Evolutionary conservation across 805 yeast species (phyloP).

Genomic region (Candida loeiensis): DNA sequence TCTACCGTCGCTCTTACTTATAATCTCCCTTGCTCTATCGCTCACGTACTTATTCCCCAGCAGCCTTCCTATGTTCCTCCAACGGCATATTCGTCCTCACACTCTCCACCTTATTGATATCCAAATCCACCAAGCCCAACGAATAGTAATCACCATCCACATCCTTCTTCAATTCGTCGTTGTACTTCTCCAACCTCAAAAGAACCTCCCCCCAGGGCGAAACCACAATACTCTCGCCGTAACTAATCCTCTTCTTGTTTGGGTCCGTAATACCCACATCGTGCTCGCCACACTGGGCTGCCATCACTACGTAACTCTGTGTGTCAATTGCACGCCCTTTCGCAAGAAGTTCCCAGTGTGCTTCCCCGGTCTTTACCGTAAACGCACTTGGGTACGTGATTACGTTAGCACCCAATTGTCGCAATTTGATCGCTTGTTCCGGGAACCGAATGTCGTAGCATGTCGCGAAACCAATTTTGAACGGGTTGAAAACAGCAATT

Average conservation of each 20-base stretch:
- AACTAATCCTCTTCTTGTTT: slow-evolving; percentile 58
- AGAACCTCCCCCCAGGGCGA: slow-evolving; percentile 88
- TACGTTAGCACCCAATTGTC: slow-evolving; percentile 71
- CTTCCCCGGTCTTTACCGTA: slow-evolving; percentile 85
- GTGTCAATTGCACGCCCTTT: slow-evolving; percentile 84
- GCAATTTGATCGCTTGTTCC: slow-evolving; percentile 62
- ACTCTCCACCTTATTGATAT: slow-evolving; percentile 43
- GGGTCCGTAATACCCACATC: slow-evolving; percentile 28
- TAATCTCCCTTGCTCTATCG: background rate
- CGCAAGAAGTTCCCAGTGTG: slow-evolving; percentile 84
- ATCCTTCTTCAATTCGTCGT: slow-evolving; percentile 20
- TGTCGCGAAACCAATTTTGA: slow-evolving; percentile 63
- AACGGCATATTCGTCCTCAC: slow-evolving; percentile 74
- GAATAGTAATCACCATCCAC: slow-evolving; percentile 37
- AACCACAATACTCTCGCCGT: slow-evolving; percentile 83
- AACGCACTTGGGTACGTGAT: slow-evolving; percentile 89
- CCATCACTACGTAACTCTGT: slow-evolving; percentile 82
- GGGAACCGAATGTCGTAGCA: slow-evolving; percentile 91
- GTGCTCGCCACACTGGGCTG: slow-evolving; percentile 84
- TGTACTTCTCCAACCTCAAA: slow-evolving; percentile 42
- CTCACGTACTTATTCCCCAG: background rate
- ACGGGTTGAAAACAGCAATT: slow-evolving; percentile 36
- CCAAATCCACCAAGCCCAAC: slow-evolving; percentile 62
- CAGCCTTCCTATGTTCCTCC: slow-evolving; percentile 54
- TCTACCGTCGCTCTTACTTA: background rate